Evolutionary conservation across 2,329 filamentous ascomycete species (phyloP), one percentile per base, ranked within the genome.

Genomic region (Aspergillus sp.): DNA sequence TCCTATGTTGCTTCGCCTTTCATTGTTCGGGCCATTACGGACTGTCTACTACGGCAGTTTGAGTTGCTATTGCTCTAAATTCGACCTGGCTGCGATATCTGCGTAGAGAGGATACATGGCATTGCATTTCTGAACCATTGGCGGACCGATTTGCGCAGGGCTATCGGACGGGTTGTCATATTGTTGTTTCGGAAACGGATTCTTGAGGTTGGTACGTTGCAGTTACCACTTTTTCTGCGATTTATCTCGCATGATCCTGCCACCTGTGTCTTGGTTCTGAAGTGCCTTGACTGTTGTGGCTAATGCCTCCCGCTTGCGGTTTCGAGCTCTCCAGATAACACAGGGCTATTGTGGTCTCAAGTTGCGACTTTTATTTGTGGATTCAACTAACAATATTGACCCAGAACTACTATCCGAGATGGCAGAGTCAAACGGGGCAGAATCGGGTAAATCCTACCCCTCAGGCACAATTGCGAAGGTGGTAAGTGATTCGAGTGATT

Each of bases 381-480:
- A 26, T 8, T 19, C 27, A 39, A 27, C 36, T 39, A 39, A 39
- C 12, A 9, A 8, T 39, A 9, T 7, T 7, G 12, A 39, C 9
- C 7, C 4, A 39, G 26, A 12, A 29, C 33, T 38, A 50, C 48
- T 46, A 48, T 45, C 47, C 45, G 64, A 57, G 43, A 62, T 66
- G 57, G 54, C 59, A 43, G 65, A 64, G 45, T 55, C 61, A 46
- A 64, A 59, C 29, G 55, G 58, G 42, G 50, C 57, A 46, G 48
- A 55, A 34, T 55, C 50, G 45, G 53, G 52, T 49, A 57, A 57
- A 43, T 54, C 57, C 45, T 63, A 61, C 46, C 61, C 62, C 50
- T 56, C 67, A 30, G 62, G 64, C 28, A 69, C 68, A 27, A 62
- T 71, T 49, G 65, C 67, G 29, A 68, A 68, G 58, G 48, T 71